Evolutionary conservation across 2,329 filamentous ascomycete genomes (phyloP).

Genomic region (Cytospora schulzeri): DNA sequence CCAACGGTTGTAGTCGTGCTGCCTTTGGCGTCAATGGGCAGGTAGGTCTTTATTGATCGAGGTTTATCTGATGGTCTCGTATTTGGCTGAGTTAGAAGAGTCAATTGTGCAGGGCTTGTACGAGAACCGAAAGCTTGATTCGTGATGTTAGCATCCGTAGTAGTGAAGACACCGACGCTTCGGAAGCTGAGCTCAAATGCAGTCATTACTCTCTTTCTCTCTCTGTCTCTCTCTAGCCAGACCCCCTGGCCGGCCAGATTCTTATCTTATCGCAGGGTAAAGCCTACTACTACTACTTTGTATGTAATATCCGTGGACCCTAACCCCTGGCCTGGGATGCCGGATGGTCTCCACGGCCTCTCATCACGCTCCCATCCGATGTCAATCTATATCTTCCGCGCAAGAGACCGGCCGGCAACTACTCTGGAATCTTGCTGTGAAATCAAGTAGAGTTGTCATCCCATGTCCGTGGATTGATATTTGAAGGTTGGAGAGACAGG

Average conservation of each 20-base stretch:
- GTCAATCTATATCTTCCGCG: neutral
- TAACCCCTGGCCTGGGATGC: constrained; percentile 3
- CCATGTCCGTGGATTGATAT: neutral
- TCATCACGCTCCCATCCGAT: neutral
- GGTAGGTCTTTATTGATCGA: neutral
- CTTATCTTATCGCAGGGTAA: constrained; percentile 16
- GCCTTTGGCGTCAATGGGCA: neutral
- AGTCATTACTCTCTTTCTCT: no score
- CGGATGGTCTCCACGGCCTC: neutral
- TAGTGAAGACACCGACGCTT: neutral
- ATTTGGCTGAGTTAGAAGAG: neutral
- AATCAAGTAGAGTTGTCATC: neutral
- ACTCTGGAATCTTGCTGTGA: neutral
- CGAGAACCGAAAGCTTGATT: neutral
- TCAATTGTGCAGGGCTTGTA: neutral
- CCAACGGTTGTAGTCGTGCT: neutral
- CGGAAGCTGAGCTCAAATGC: neutral
- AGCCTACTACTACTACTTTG: no score
- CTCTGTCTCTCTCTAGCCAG: constrained; percentile 9
- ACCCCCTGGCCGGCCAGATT: constrained; percentile 13
- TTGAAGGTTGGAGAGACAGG: neutral
- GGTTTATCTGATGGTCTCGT: neutral
- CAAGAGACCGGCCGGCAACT: constrained; percentile 6
- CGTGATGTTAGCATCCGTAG: neutral
- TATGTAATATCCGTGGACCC: neutral